A percentile compares a stretch with the other conserved stretches of the same genome.
These are phyloP conservation scores for Nigrospora osmanthi DNA, from an alignment of 2,329 filamentous ascomycete genomes.

Conservation along the genomic window DNA sequence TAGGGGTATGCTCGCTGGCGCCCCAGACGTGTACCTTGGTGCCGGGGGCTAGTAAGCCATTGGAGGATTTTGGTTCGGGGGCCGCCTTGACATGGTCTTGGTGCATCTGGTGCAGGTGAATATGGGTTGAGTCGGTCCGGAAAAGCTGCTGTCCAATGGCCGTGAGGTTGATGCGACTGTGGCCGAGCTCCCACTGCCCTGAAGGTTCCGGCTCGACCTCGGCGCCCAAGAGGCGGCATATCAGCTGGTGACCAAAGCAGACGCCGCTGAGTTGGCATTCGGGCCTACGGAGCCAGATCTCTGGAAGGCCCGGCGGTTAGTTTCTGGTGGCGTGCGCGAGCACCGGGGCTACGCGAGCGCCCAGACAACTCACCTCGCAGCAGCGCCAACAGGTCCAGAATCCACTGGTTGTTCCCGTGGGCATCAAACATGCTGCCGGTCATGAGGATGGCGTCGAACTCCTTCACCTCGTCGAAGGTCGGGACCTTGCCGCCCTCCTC, in stretches of 20 bases:
- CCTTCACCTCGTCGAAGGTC: slow-evolving; percentile 40
- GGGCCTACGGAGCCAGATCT: slow-evolving; percentile 40
- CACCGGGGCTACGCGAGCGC: neutral
- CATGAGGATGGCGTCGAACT: slow-evolving; percentile 66
- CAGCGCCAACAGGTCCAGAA: slow-evolving; percentile 57
- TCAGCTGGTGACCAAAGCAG: slow-evolving; percentile 77
- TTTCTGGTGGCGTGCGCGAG: neutral
- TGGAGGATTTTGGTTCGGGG: slow-evolving; percentile 41
- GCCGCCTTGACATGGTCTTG: slow-evolving; percentile 60
- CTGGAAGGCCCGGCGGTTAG: slow-evolving; percentile 12
- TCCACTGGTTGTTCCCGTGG: slow-evolving; percentile 66
- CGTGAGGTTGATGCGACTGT: slow-evolving; percentile 57
- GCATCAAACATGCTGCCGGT: slow-evolving; percentile 64
- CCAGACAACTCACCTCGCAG: slow-evolving; percentile 31
- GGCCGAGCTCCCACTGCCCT: slow-evolving; percentile 66
- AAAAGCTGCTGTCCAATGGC: slow-evolving; percentile 62
- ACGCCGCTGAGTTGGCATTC: slow-evolving; percentile 60
- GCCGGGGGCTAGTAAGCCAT: slow-evolving; percentile 26
- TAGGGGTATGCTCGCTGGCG: slow-evolving; percentile 53
- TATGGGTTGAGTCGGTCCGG: slow-evolving; percentile 35
- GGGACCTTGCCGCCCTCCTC: slow-evolving; percentile 39
- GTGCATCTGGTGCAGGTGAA: slow-evolving; percentile 74
- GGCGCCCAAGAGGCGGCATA: slow-evolving; percentile 63
- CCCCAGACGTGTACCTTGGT: slow-evolving; percentile 50
- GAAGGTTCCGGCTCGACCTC: slow-evolving; percentile 56